Percentiles rank a stretch among this genome's conserved stretches.
These are phyloP conservation scores for Azolla pinnata DNA, from an alignment of 75 land plant genomes.

Conservation along the genomic window DNA sequence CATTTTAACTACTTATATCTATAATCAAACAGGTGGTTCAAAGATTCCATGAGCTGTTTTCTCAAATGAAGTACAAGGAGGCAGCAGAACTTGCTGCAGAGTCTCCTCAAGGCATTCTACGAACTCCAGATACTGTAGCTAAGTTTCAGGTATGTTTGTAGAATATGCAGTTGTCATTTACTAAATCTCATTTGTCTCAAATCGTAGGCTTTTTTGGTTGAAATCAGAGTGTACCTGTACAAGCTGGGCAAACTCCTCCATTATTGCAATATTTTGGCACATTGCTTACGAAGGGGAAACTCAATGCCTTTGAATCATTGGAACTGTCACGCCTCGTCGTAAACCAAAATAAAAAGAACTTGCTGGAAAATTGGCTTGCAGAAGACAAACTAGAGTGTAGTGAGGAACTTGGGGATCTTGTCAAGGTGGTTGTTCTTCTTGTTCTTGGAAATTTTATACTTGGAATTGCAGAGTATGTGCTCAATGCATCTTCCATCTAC, in stretches of 20 bases:
- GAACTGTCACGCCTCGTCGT: constrained; percentile 96
- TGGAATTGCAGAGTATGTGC: too few species aligned
- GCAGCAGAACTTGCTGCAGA: constrained; percentile 99
- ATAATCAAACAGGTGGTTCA: constrained; percentile 99
- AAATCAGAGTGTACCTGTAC: constrained; percentile 93
- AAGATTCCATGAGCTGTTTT: constrained; percentile 90
- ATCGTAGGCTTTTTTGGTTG: too few species aligned
- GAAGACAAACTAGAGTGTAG: constrained; percentile 98
- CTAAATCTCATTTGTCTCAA: too few species aligned
- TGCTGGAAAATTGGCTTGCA: constrained; percentile 95
- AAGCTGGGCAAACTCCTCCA: constrained; percentile 97
- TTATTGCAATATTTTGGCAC: constrained; percentile 96
- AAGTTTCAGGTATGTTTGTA: constrained; percentile 71
- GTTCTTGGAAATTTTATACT: neutral
- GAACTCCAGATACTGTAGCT: constrained; percentile 95
- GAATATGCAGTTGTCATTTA: too few species aligned
- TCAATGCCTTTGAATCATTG: constrained; percentile 92
- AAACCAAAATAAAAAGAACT: constrained; percentile 92
- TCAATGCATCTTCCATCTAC: constrained; percentile 5
- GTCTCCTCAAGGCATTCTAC: constrained; percentile 93
- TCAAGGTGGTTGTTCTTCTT: constrained; percentile 45
- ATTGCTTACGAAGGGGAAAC: constrained; percentile 84
- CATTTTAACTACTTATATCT: too few species aligned
- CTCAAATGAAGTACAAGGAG: constrained; percentile 97
- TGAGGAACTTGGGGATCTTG: constrained; percentile 98